A percentile compares a stretch with the other conserved stretches of the same genome.
phyloP scores from a whole-genome alignment of 148 eudicot genomes.

The Gaultheria prostrata region DNA sequence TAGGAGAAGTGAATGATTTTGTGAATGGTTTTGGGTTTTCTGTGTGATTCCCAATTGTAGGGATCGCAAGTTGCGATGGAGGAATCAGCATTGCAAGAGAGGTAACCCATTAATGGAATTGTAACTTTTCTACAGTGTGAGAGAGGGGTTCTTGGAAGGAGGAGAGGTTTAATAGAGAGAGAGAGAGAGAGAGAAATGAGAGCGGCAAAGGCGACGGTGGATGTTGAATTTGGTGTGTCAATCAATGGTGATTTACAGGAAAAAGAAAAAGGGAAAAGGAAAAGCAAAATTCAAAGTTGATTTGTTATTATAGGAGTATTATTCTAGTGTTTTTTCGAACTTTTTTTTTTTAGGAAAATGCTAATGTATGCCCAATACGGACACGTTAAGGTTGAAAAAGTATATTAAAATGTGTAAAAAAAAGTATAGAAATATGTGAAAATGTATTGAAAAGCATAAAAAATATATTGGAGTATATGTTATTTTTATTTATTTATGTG shows the following conservation, averaged over 20 bases:
- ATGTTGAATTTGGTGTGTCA: background rate
- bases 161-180: background rate
- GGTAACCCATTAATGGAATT: slow-evolving; percentile 42
- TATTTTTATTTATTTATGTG: too few species aligned
- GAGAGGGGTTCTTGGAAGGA: background rate
- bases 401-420: too few species aligned
- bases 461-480: too few species aligned
- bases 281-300: slow-evolving; percentile 13
- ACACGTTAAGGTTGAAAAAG: too few species aligned
- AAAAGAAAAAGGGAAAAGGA: background rate
- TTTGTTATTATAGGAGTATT: background rate
- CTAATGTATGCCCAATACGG: too few species aligned
- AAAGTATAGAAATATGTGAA: too few species aligned
- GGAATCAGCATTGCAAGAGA: slow-evolving; percentile 65
- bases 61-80: slow-evolving; percentile 65
- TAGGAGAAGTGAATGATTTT: slow-evolving; percentile 41
- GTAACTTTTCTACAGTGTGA: background rate
- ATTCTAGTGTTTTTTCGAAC: background rate
- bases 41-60: slow-evolving; percentile 26
- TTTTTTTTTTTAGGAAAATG: too few species aligned
- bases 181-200: background rate
- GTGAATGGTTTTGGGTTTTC: background rate
- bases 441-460: too few species aligned
- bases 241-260: background rate
- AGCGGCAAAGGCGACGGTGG: slow-evolving; percentile 28